Evolutionary conservation across 805 yeast species (phyloP), one percentile per base, ranked within the genome.

Genomic region (Starmerella vaccinii): DNA sequence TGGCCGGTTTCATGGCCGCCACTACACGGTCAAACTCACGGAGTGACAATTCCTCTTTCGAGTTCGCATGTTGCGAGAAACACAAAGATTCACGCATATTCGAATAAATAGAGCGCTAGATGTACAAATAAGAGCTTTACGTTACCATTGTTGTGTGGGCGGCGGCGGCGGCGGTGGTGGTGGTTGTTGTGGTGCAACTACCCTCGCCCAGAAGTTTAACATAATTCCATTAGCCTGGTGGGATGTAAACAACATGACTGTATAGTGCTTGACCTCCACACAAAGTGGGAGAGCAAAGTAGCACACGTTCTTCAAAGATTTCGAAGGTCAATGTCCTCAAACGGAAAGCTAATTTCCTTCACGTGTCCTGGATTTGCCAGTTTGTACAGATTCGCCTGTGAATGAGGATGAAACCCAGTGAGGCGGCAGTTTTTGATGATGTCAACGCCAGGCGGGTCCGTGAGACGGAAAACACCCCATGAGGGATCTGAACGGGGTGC

Each of bases 371-470:
- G 58, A 9, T 43, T 32, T 1, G 61, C 61, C 13, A 41, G 49
- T 16, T 26, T 75, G 61, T 80, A 80, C 9, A 80, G 56, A 48
- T 74, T 62, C 24, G 60, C 56, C 52, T 78, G 81, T 15, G 70
- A 67, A 59, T 81, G 85, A 1, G 82, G 84, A 63, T 80, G 86
- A 65, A 80, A 80, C 18, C 69, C 63, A 6, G 78, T 78, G 2
- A 69, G 57, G 26, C 62, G 64, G 63, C 86, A 80, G 37, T 69
- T 64, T 8, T 80, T 76, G 38, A 80, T 72, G 16, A 72, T 67
- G 5, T 74, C 76, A 16, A 80, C 66, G 1, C 86, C 86, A 0
- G 80, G 78, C 6, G 84, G 84, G 56, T 80, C 83, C 0, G 83
- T 77, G 21, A 80, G 67, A 52, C 85, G 65, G 64, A 78, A 80